Percentiles rank a stretch among this genome's conserved stretches.
phyloP scores from a whole-genome alignment of 139 green algal species.

The Desmodesmus armatus region DNA sequence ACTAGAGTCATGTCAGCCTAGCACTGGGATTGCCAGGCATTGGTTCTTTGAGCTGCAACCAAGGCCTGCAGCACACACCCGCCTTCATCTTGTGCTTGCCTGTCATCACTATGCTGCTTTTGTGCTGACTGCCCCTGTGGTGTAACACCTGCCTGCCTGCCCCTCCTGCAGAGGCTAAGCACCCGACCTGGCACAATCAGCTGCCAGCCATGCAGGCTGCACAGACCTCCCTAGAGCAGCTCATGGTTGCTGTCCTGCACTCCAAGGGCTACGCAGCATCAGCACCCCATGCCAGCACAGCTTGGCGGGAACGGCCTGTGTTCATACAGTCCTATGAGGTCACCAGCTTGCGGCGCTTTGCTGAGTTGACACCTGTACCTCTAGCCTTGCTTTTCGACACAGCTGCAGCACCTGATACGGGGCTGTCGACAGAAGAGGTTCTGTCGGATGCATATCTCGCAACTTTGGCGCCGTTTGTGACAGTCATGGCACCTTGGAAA shows the following conservation, averaged over 20 bases:
- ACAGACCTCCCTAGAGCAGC: slow-evolving; percentile 43
- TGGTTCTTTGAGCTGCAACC: too few species aligned
- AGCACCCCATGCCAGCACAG: background rate
- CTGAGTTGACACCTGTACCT: slow-evolving; percentile 46
- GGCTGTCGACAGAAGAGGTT: slow-evolving; percentile 40
- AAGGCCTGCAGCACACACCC: too few species aligned
- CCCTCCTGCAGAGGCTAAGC: slow-evolving; percentile 71
- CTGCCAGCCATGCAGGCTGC: slow-evolving; percentile 27
- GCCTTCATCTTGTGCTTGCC: too few species aligned
- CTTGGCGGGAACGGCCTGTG: slow-evolving; percentile 35
- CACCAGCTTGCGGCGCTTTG: slow-evolving; percentile 47
- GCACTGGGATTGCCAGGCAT: too few species aligned
- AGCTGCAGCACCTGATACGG: slow-evolving; percentile 39
- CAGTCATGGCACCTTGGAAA: slow-evolving; percentile 53
- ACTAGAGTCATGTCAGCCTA: too few species aligned
- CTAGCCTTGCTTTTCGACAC: slow-evolving; percentile 52
- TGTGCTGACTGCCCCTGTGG: too few species aligned
- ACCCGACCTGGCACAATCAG: slow-evolving; percentile 62
- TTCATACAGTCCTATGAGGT: slow-evolving; percentile 55
- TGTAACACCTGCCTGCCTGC: too few species aligned
- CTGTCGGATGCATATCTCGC: slow-evolving; percentile 5
- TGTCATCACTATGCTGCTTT: too few species aligned
- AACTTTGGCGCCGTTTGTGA: slow-evolving; percentile 44
- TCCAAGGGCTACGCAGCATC: slow-evolving; percentile 42
- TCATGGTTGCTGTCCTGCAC: background rate